Percentiles rank a stretch among this genome's conserved stretches.
These are phyloP conservation scores for Phytophthora aleatoria DNA, from an alignment of 352 stramenopile species.

Conservation along the genomic window DNA sequence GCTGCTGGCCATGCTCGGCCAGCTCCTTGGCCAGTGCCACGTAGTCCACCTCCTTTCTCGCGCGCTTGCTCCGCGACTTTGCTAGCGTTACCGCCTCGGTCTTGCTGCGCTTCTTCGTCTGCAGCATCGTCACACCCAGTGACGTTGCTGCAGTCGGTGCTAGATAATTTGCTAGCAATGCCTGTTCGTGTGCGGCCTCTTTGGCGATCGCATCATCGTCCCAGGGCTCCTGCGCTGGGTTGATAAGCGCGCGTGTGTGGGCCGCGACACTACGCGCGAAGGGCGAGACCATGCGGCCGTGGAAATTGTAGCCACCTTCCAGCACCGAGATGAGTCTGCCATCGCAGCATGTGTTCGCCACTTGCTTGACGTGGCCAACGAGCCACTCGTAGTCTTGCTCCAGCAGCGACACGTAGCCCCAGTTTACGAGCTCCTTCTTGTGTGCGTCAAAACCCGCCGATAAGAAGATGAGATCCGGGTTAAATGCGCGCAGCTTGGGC, in stretches of 20 bases:
- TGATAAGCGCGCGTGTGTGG: conserved; percentile 63
- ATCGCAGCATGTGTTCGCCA: conserved; percentile 73
- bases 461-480: conserved; percentile 82
- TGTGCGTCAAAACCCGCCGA: conserved; percentile 85
- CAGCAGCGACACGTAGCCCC: conserved; percentile 72
- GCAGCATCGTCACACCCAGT: conserved; percentile 26
- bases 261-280: conserved; percentile 81
- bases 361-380: conserved; percentile 68
- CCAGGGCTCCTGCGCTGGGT: conserved; percentile 54
- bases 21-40: conserved; percentile 67
- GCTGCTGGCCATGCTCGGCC: conserved; percentile 30
- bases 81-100: conserved; percentile 13
- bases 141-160: conserved; percentile 12
- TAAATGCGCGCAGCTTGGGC: conserved; percentile 58
- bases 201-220: conserved; percentile 50
- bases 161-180: conserved; percentile 58
- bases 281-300: conserved; percentile 79
- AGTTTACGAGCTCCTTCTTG: conserved; percentile 82
- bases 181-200: conserved; percentile 55
- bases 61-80: conserved; percentile 47
- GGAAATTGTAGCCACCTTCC: conserved; percentile 89
- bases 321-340: conserved; percentile 84
- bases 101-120: conserved; percentile 44
- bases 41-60: conserved; percentile 69
- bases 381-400: conserved; percentile 90